Evolutionary conservation across 2,329 filamentous ascomycete genomes (phyloP), one percentile per base, ranked within the genome.

Genomic region (Claviceps pazoutovae): DNA sequence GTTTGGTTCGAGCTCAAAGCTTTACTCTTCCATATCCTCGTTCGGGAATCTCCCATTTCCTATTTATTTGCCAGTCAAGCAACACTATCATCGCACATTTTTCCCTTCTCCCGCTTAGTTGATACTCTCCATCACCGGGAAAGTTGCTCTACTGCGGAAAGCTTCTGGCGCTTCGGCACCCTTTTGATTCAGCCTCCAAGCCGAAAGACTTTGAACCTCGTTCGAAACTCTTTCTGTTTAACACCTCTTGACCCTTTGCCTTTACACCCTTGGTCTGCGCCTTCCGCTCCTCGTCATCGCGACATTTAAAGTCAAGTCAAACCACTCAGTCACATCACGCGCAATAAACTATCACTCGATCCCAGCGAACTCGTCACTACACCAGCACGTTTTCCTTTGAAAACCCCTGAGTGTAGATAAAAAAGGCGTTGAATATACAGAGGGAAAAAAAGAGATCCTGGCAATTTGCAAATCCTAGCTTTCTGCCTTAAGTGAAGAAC

Each of bases 381-480:
- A 90, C 84, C 86, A 88, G 84, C 87, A 86, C 83, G 84, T 89
- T 91, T 90, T 89, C 84, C 75, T 89, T 88, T 78, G 86, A 83
- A 82, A 77, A 80, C 78, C 79, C 74, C 78, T 82, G 86, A 61
- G 87, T 90, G 86, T 89, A 89, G 77, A 55, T 55, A 17, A 50
- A 52, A 11, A 72, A 67, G 57, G 58, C 54, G 53, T 53, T 59
- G 57, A 55, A 62, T 57, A 64, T 58, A 62, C 38, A 59, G 17
- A 61, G 30, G 30, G 6, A 23, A 58, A 59, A 61, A 58, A 53
- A 63, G 53, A 59, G 52, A 59, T 60, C 49, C 55, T 58, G 53
- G 44, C 5, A 60, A 66, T 70, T 58, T 54, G 56, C 38, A 49
- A 48, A 44, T 38, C 46, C 48, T 41, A 51, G 7, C 17, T 42